These are phyloP conservation scores for Entomortierella chlamydospora DNA, from an alignment of 192 early-diverging fungal species.

Conservation along the genomic window DNA sequence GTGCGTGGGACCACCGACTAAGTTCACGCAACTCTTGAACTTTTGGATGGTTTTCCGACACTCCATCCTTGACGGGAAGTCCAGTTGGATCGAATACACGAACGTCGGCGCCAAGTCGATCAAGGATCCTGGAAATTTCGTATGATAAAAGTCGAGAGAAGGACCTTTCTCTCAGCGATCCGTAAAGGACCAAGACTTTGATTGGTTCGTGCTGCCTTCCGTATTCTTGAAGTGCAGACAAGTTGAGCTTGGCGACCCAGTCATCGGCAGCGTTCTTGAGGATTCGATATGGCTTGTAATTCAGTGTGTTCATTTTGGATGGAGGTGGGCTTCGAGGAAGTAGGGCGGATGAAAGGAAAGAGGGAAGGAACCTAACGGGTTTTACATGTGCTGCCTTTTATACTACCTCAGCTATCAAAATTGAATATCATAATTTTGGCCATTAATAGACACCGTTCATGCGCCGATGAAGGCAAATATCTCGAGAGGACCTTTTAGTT, in stretches of 20 bases:
- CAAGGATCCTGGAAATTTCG: conserved; percentile 63
- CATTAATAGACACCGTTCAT: no score
- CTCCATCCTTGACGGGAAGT: conserved; percentile 64
- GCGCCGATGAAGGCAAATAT: no score
- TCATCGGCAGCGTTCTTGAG: conserved; percentile 26
- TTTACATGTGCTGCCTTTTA: no score
- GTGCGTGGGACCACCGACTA: conserved; percentile 64
- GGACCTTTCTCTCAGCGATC: conserved; percentile 59
- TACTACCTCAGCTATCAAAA: no score
- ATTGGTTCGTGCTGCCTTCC: conserved; percentile 34
- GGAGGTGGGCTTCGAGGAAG: no score
- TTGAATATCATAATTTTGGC: no score
- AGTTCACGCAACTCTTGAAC: conserved; percentile 61
- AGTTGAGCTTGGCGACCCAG: conserved; percentile 42
- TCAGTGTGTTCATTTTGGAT: no score
- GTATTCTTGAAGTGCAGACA: conserved; percentile 23
- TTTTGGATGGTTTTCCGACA: conserved; percentile 59
- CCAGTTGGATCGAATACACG: conserved; percentile 61
- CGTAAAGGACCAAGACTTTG: conserved; percentile 62
- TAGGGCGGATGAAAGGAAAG: no score
- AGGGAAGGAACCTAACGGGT: no score
- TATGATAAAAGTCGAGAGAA: conserved; percentile 62
- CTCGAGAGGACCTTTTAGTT: no score
- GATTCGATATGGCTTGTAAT: conserved; percentile 29
- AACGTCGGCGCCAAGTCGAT: conserved; percentile 62